Conservation (phyloP, 164 flowering plant genomes). For the Vitis vinifera region DNA sequence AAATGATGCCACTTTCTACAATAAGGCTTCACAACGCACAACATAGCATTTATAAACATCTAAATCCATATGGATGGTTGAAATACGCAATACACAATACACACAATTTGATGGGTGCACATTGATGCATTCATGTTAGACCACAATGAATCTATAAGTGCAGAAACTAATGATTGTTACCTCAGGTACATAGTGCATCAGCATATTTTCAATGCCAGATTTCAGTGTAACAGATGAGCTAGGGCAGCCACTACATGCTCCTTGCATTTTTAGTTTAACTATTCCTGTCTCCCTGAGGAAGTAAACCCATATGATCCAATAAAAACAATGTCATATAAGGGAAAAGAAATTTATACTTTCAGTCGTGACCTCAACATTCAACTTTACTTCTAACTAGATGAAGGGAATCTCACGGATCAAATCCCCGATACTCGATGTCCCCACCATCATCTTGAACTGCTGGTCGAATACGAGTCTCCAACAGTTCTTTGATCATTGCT, state of each 20-base stretch:
- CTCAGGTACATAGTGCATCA: conserved; percentile 98
- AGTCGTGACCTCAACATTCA: not conserved
- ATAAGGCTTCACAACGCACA: too few species aligned
- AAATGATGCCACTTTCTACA: too few species aligned
- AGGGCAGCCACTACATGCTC: conserved; percentile 98
- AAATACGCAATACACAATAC: too few species aligned
- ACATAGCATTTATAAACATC: too few species aligned
- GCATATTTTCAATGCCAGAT: conserved; percentile 97
- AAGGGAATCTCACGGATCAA: conserved; percentile 59
- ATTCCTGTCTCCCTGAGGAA: conserved; percentile 77
- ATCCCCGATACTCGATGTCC: conserved; percentile 84
- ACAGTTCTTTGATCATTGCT: conserved; percentile 95
- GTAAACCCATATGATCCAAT: not conserved
- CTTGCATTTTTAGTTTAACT: conserved; percentile 90
- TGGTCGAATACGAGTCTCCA: conserved; percentile 93
- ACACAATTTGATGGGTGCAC: too few species aligned
- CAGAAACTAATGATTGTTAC: conserved; percentile 30
- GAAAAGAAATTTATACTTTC: not conserved
- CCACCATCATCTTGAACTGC: conserved; percentile 99
- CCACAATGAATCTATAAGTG: too few species aligned
- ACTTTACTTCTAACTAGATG: not conserved
- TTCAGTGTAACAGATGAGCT: conserved; percentile 97
- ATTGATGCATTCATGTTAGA: too few species aligned
- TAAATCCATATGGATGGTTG: too few species aligned
- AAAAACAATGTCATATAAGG: not conserved